Evolutionary conservation across 2,329 filamentous ascomycete genomes (phyloP), one percentile per base, ranked within the genome.

Genomic region (Cordyceps farinosa): DNA sequence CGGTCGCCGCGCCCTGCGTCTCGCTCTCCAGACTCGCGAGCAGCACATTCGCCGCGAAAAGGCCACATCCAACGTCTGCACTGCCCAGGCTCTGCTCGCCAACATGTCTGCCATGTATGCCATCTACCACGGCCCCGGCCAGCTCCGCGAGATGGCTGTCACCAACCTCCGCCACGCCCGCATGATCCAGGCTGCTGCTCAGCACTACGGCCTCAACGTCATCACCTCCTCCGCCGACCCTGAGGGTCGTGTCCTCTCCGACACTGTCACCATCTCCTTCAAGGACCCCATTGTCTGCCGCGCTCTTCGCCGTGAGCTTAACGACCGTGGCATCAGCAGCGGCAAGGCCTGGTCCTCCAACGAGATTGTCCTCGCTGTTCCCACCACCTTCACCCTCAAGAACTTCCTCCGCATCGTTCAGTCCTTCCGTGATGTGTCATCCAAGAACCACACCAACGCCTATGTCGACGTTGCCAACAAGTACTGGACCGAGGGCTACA

Each of bases 101-200:
- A 98, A 98, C 76, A 97, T 97, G 91, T 94, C 87, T 69, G 92
- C 93, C 61, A 89, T 97, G 79, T 98, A 97, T 73, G 93, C 92
- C 59, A 83, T 97, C 61, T 98, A 97, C 76, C 94, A 98, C 74
- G 94, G 94, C 3, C 94, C 94, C 1, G 77, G 87, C 61, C 92
- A 93, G 22, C 79, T 98, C 57, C 92, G 87, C 77, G 84, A 86
- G 15, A 97, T 97, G 73, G 93, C 94, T 1, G 85, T 93, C 74
- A 86, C 88, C 67, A 85, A 90, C 67, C 86, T 92, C 69, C 85
- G 87, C 34, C 87, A 88, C 71, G 87, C 92, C 32, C 84, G 87
- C 66, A 82, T 89, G 40, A 74, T 96, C 15, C 87, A 92, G 71
- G 80, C 84, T 59, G 85, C 85, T 32, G 79, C 92, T 6, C 77